Evolutionary conservation across 768 basidiomycete species (phyloP).

Genomic region (Lactifluus echinatus): DNA sequence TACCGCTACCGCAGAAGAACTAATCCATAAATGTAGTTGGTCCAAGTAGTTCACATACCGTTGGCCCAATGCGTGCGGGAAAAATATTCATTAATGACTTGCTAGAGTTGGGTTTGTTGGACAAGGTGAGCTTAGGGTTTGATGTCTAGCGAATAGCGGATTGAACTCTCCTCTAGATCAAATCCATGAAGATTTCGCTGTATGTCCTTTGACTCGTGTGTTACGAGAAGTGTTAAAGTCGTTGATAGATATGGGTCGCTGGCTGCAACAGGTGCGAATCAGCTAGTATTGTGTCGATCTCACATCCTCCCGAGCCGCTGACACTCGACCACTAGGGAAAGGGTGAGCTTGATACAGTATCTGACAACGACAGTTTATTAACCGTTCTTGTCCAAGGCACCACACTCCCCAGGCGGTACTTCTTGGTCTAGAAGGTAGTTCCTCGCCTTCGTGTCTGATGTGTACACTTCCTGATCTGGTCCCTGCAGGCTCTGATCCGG

Average conservation of each 20-base stretch:
- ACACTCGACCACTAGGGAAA: slow-evolving; percentile 43
- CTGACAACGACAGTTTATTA: neutral
- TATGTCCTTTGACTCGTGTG: slow-evolving; percentile 29
- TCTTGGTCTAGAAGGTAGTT: slow-evolving; percentile 60
- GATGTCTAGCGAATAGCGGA: neutral
- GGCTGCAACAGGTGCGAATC: slow-evolving; percentile 71
- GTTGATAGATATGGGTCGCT: slow-evolving; percentile 72
- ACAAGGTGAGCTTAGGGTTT: slow-evolving; percentile 41
- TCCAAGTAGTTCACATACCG: slow-evolving; percentile 57
- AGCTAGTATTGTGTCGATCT: neutral
- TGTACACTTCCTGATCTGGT: neutral
- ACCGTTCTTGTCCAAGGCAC: slow-evolving; percentile 39
- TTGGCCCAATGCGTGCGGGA: slow-evolving; percentile 85
- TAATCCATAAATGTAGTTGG: slow-evolving; percentile 32
- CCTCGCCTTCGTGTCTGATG: neutral
- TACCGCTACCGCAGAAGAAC: neutral
- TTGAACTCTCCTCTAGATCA: slow-evolving; percentile 39
- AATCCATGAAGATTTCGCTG: slow-evolving; percentile 78
- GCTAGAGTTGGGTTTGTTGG: slow-evolving; percentile 54
- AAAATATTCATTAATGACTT: slow-evolving; percentile 81
- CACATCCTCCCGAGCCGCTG: slow-evolving; percentile 3
- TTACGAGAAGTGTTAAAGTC: slow-evolving; percentile 2
- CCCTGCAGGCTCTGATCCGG: slow-evolving; percentile 67
- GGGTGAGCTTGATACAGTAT: slow-evolving; percentile 40
- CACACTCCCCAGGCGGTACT: slow-evolving; percentile 84